Conservation (phyloP, 805 yeast species). For the Vanderwaltozyma tropicalis region DNA sequence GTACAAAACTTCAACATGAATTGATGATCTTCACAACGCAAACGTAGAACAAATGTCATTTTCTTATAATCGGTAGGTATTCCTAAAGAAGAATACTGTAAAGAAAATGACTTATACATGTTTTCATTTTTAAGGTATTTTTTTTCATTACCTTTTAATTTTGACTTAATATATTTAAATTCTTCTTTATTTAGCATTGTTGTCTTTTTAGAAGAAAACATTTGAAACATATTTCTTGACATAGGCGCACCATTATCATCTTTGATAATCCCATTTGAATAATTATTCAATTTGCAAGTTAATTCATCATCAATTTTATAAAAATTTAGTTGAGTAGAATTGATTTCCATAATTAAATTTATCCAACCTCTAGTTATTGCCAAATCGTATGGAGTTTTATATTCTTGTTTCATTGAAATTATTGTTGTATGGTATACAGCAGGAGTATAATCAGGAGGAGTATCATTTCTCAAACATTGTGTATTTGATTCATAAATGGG, state of each 20-base stretch:
- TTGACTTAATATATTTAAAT: constrained; percentile 11
- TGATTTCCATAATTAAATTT: constrained; percentile 56
- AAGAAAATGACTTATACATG: constrained; percentile 53
- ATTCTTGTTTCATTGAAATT: constrained; percentile 59
- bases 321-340: constrained; percentile 77
- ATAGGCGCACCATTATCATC: constrained; percentile 3
- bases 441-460: constrained; percentile 58
- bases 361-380: constrained; percentile 65
- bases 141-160: constrained; percentile 9
- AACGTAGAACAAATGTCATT: constrained; percentile 47
- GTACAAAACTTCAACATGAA: constrained; percentile 53
- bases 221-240: not conserved
- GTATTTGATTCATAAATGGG: constrained; percentile 30
- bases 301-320: constrained; percentile 36
- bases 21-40: constrained; percentile 78
- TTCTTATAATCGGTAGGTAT: constrained; percentile 73
- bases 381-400: constrained; percentile 64
- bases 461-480: constrained; percentile 23
- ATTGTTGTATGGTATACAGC: constrained; percentile 51
- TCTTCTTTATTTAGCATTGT: constrained; percentile 19
- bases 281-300: constrained; percentile 23
- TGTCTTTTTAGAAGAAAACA: constrained; percentile 7
- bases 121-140: constrained; percentile 26
- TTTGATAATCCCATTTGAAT: constrained; percentile 16
- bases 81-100: constrained; percentile 78